These are phyloP conservation scores for Ganoderma lucidum DNA, from an alignment of 1,284 basidiomycete species.

Conservation along the genomic window DNA sequence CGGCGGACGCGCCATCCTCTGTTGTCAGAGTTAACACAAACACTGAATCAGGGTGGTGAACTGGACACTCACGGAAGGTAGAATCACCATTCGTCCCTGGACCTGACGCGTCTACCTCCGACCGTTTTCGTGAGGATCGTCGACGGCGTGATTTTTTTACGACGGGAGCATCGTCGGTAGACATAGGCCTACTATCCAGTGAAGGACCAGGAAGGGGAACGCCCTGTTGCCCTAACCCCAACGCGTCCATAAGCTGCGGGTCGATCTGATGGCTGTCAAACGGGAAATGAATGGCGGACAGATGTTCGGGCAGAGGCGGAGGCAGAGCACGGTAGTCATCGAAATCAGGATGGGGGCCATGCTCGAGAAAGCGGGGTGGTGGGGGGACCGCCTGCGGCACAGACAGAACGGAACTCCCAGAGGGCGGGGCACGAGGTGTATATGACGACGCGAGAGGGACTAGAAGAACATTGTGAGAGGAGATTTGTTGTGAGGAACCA, in stretches of 20 bases:
- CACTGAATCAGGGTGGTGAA: not conserved
- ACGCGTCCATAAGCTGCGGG: slow-evolving; percentile 33
- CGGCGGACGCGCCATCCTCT: not conserved
- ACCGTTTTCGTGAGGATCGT: slow-evolving; percentile 14
- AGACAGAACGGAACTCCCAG: not conserved
- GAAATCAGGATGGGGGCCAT: not conserved
- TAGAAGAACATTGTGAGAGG: slow-evolving; percentile 1
- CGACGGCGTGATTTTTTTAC: slow-evolving; percentile 12
- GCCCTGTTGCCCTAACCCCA: slow-evolving; percentile 4
- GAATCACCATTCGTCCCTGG: not conserved
- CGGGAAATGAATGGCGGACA: slow-evolving; percentile 7
- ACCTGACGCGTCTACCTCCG: not conserved
- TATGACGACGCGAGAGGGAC: slow-evolving; percentile 5
- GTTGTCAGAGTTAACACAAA: slow-evolving; percentile 3
- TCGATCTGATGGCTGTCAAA: slow-evolving; percentile 38
- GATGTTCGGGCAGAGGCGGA: not conserved
- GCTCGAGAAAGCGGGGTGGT: not conserved
- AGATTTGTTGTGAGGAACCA: slow-evolving; percentile 14
- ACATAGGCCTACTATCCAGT: slow-evolving; percentile 6
- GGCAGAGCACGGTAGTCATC: slow-evolving; percentile 12
- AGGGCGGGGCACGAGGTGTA: slow-evolving; percentile 3
- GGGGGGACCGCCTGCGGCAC: not conserved
- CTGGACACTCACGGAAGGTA: slow-evolving; percentile 12
- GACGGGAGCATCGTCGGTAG: slow-evolving; percentile 6
- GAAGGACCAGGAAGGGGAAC: not conserved